Evolutionary conservation across 1,284 basidiomycete species (phyloP).

Genomic region (Rhodotorula glutinis): DNA sequence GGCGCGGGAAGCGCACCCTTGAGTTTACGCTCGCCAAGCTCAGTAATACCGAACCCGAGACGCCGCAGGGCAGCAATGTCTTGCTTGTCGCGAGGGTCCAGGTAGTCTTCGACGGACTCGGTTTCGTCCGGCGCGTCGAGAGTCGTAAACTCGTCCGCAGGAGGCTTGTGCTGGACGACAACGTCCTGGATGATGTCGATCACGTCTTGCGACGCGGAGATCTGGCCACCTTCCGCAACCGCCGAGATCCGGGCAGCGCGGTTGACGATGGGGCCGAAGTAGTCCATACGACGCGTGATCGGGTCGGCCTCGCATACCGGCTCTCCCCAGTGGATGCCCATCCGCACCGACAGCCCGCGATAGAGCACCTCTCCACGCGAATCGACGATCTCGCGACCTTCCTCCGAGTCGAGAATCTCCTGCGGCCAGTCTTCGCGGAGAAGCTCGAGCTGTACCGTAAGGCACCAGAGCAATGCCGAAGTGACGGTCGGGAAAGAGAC

Average conservation of each 20-base stretch:
- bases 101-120: conserved; percentile 38
- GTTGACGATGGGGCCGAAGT: conserved; percentile 92
- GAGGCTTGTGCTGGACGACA: conserved; percentile 45
- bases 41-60: conserved; percentile 69
- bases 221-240: conserved; percentile 86
- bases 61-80: conserved; percentile 60
- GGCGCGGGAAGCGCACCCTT: conserved; percentile 56
- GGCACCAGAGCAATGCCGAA: conserved; percentile 85
- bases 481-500: conserved; percentile 90
- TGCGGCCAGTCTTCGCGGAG: conserved; percentile 87
- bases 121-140: conserved; percentile 54
- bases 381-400: conserved; percentile 79
- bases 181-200: conserved; percentile 66
- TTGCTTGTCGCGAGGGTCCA: conserved; percentile 45
- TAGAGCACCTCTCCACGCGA: conserved; percentile 68
- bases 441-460: conserved; percentile 82
- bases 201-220: conserved; percentile 88
- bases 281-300: conserved; percentile 95
- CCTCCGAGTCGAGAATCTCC: conserved; percentile 88
- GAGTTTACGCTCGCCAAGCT: conserved; percentile 84
- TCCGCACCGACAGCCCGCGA: conserved; percentile 87
- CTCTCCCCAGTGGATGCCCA: conserved; percentile 93
- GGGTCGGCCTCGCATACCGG: conserved; percentile 92
- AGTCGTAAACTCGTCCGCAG: conserved; percentile 28
- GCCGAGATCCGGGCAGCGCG: conserved; percentile 82